These are phyloP conservation scores for Helianthus annuus DNA, from an alignment of 129 eudicot genomes.

Conservation along the genomic window DNA sequence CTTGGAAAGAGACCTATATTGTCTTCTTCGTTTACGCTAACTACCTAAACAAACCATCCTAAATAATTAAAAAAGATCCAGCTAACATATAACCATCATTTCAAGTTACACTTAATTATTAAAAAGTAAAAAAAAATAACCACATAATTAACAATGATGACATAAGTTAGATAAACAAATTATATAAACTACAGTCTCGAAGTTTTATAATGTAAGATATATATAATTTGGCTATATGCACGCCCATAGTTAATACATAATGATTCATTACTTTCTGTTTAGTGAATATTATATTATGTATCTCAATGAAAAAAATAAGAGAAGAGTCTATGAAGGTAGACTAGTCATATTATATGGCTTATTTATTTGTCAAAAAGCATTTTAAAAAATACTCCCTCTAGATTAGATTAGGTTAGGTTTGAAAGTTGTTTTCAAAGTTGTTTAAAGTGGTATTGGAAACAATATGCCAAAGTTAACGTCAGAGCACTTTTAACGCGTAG, in stretches of 20 bases:
- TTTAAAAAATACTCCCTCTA: neutral
- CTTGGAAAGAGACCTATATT: neutral
- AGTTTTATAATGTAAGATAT: neutral
- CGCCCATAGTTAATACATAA: neutral
- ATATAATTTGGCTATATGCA: neutral
- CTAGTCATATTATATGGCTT: neutral
- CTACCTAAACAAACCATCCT: constrained; percentile 23
- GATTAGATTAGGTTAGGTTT: neutral
- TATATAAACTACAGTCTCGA: too few relatives aligned
- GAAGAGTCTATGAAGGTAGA: neutral
- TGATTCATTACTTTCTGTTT: too few relatives aligned
- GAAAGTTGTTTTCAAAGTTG: neutral
- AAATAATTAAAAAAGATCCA: neutral
- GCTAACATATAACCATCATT: constrained; percentile 11
- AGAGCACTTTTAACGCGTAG: too few relatives aligned
- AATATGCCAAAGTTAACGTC: neutral
- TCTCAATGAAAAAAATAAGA: neutral
- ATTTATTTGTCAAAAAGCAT: neutral
- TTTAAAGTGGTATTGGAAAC: neutral
- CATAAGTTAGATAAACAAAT: too few relatives aligned
- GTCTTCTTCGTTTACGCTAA: constrained; percentile 7
- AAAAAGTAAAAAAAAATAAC: neutral
- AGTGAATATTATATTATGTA: neutral
- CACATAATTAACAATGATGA: too few relatives aligned
- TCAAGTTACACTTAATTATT: neutral